Conservation (phyloP, 768 basidiomycete species). For the Russula emetica region DNA sequence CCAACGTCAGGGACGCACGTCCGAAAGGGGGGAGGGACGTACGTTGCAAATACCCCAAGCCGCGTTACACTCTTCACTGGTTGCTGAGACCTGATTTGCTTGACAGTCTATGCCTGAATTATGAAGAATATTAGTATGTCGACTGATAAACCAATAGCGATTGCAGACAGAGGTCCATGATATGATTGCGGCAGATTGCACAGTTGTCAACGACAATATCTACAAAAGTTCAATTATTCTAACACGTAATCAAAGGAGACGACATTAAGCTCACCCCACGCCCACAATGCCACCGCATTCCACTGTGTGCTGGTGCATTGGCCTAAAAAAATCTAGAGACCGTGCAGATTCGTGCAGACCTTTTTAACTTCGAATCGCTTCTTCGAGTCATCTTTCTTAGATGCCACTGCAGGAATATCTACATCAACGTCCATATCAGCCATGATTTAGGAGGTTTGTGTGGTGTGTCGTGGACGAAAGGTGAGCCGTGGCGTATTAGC, state of each 20-base stretch:
- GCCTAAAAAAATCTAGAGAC: not conserved
- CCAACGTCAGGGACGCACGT: not conserved
- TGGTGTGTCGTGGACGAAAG: not conserved
- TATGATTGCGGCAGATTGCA: conserved; percentile 99
- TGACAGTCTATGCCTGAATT: conserved; percentile 94
- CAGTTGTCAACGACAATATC: conserved; percentile 99
- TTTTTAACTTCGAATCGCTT: conserved; percentile 98
- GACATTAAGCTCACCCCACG: conserved; percentile 69
- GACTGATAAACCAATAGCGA: not conserved
- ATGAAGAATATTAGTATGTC: conserved; percentile 10
- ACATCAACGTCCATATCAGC: conserved; percentile 78
- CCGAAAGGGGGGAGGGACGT: conserved; percentile 30
- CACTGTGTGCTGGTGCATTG: conserved; percentile 54
- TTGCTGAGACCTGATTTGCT: conserved; percentile 96
- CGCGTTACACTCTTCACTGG: conserved; percentile 94
- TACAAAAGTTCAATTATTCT: conserved; percentile 33
- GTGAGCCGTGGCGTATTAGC: too few relatives aligned
- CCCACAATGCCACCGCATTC: conserved; percentile 98
- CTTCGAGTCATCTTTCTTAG: conserved; percentile 57
- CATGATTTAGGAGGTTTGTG: conserved; percentile 37
- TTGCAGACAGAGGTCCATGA: conserved; percentile 96
- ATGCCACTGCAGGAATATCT: conserved; percentile 48
- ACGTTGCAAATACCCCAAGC: conserved; percentile 99
- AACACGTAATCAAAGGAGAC: not conserved
- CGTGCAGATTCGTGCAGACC: conserved; percentile 45